Conservation (phyloP, 225 moss, liverwort and hornwort species). For the Physcomitrium patens region DNA sequence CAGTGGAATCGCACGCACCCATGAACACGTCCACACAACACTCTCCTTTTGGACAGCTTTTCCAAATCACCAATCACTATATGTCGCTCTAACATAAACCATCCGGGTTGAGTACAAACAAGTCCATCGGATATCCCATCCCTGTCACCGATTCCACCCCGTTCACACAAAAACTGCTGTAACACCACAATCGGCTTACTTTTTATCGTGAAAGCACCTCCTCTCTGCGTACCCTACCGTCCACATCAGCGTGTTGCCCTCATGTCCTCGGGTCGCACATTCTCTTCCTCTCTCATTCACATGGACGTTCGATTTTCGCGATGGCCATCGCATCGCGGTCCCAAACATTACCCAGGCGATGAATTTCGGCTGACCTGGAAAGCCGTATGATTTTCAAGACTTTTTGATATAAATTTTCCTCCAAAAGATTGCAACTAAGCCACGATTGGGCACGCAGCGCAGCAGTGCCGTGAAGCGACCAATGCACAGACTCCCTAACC, state of each 20-base stretch:
- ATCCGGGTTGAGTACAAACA: not conserved
- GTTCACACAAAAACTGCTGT: not conserved
- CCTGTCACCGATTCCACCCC: not conserved
- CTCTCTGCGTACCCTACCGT: too few species aligned
- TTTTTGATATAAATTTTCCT: not conserved
- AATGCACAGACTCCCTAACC: not conserved
- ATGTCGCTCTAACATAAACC: too few species aligned
- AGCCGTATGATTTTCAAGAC: not conserved
- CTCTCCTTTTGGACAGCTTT: too few species aligned
- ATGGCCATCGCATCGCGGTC: too few species aligned
- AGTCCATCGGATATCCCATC: not conserved
- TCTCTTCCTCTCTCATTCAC: not conserved
- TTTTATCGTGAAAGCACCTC: not conserved
- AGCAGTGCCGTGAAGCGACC: not conserved
- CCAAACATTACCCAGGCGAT: not conserved
- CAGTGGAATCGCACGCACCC: too few species aligned
- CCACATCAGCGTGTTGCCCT: too few species aligned
- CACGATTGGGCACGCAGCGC: constrained; percentile 1
- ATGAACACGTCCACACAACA: too few species aligned
- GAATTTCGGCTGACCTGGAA: not conserved
- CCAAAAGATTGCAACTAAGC: not conserved
- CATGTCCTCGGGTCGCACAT: not conserved
- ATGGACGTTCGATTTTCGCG: not conserved
- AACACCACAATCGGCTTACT: not conserved
- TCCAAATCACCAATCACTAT: too few species aligned